Conservation (phyloP, 2,329 filamentous ascomycete species). For the Capronia americana region DNA sequence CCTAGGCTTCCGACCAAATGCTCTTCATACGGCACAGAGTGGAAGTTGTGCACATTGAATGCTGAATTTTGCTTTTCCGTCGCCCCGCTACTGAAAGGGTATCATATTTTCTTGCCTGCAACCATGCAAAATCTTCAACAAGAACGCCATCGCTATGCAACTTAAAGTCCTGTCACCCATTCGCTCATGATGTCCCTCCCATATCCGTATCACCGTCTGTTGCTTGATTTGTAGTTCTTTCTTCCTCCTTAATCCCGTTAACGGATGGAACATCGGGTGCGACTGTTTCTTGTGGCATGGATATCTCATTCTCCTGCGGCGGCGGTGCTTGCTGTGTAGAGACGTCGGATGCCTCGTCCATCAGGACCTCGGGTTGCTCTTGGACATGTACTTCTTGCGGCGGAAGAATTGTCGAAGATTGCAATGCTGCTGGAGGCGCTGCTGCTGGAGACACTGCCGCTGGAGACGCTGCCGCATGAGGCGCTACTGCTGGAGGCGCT, state of each 20-base stretch:
- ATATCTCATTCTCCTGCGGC: not conserved
- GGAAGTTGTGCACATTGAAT: not conserved
- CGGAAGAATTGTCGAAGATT: not conserved
- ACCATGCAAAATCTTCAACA: not conserved
- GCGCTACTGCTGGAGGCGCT: slow-evolving; percentile 6
- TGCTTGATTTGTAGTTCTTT: slow-evolving; percentile 10
- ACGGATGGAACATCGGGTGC: slow-evolving; percentile 12
- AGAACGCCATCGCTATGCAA: slow-evolving; percentile 27
- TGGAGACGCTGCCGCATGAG: slow-evolving; percentile 11
- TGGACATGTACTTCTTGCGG: slow-evolving; percentile 6
- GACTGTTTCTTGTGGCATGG: slow-evolving; percentile 5
- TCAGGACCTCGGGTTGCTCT: slow-evolving; percentile 17
- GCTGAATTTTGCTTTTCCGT: not conserved
- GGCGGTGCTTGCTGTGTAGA: not conserved
- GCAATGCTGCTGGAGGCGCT: slow-evolving; percentile 18
- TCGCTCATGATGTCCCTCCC: slow-evolving; percentile 33
- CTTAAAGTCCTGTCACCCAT: not conserved
- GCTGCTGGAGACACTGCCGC: not conserved
- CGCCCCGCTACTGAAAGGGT: slow-evolving; percentile 15
- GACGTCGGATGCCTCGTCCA: slow-evolving; percentile 15
- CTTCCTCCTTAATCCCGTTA: slow-evolving; percentile 28
- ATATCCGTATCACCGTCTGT: slow-evolving; percentile 36
- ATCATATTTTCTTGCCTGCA: slow-evolving; percentile 18
- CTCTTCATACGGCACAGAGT: not conserved
- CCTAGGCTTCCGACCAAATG: not conserved